Evolutionary conservation across 495 filamentous ascomycete species (phyloP), one percentile per base, ranked within the genome.

Genomic region (Xylaria bambusicola): DNA sequence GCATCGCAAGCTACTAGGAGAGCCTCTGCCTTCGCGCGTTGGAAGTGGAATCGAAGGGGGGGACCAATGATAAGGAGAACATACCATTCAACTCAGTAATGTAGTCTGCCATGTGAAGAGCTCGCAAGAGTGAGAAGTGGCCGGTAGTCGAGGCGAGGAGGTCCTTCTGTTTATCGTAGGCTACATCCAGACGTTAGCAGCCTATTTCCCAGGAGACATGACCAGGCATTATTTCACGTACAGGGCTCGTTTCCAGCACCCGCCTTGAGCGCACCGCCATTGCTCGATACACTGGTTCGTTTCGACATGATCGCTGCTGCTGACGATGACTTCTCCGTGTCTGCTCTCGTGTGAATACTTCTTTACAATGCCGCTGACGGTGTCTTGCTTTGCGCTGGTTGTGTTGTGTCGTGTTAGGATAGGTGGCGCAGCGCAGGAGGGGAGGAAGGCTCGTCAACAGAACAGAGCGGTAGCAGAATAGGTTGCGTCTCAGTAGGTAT

Each of bases 81-180:
- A 33, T 80, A 96, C 93, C 92, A 73, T 98, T 98, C 44, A 98
- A 75, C 69, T 95, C 92, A 24, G 94, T 98, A 65, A 98, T 96
- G 41, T 95, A 78, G 76, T 98, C 94, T 17, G 94, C 94, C 58
- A 98, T 84, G 70, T 98, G 94, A 60, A 98, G 81, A 58, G 93
- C 91, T 71, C 88, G 91, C 57, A 84, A 68, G 60, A 84, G 72
- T 23, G 79, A 80, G 70, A 84, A 84, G 69, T 96, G 92, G 21
- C 90, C 91, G 29, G 84, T 82, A 46, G 91, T 84, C 53, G 84
- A 76, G 24, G 84, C 84, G 45, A 97, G 88, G 52, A 97, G 86
- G 73, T 84, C 82, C 66, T 89, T 91, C 76, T 97, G 92, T 77
- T 94, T 95, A 71, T 93, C 86, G 63, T 88, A 80, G 60, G 81